Evolutionary conservation across 257 asterid species (phyloP), one percentile per base, ranked within the genome.

Genomic region (Nicotiana attenuata): DNA sequence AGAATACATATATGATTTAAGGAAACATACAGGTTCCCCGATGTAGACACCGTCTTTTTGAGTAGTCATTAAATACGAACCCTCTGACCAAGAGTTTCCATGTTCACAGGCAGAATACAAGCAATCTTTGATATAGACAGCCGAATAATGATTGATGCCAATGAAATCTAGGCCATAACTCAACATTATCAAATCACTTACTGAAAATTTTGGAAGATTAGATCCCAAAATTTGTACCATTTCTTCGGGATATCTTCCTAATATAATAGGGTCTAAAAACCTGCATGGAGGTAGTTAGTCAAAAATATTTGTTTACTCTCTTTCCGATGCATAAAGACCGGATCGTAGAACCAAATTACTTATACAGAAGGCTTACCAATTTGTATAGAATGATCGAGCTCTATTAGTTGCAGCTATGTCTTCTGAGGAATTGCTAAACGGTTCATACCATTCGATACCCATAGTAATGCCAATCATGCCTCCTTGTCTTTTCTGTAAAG

Each of bases 351-450:
- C 26, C 16, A 20, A 68, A 38, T n/a, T 35, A 19, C 10, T 19
- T 35, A 19, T 28, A 19, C 33, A 59, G 60, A 52, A 38, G 57
- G 75, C 15, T 76, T 81, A 92, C 94, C 97, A 90, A 45, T 89
- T 90, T 86, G 82, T 53, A 24, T 66, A 88, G 89, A 88, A 92
- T 9, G 90, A 88, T 80, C 87, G 93, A 81, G 92, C 97, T 86
- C 93, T 87, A 85, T 90, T 84, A 73, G 94, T 84, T 20, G 94
- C 94, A 28, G 76, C 82, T 79, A 77, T 87, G 76, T 90, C 94
- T 84, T 85, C 91, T 7, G 81, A 66, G 50, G 97, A 88, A 80
- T 86, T 81, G 85, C 86, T 89, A 53, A 55, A 77, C 10, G 94
- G 92, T 78, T 90, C 93, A 82, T 52, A 90, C 97, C 93, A 90